These are phyloP conservation scores for Trypanosoma platydactyli DNA, from an alignment of 208 protist species.

Conservation along the genomic window DNA sequence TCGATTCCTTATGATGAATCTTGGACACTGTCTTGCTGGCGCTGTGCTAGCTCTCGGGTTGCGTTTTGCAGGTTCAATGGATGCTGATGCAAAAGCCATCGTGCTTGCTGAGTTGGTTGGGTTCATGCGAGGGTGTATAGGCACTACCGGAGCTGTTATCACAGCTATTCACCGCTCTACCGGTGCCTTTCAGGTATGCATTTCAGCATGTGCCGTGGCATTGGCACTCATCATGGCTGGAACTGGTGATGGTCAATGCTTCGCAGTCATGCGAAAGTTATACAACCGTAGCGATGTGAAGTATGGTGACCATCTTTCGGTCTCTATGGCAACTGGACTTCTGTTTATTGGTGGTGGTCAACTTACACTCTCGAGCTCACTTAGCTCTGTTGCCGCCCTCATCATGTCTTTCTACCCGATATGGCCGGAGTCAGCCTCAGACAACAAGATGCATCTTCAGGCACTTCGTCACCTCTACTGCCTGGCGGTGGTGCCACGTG, in stretches of 20 bases:
- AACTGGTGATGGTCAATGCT: conserved; percentile 81
- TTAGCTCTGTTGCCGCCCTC: conserved; percentile 88
- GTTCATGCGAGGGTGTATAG: conserved; percentile 62
- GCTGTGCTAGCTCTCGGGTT: conserved; percentile 69
- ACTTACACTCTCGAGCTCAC: conserved; percentile 83
- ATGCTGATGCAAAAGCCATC: conserved; percentile 45
- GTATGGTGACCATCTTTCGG: conserved; percentile 95
- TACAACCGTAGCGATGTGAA: conserved; percentile 53
- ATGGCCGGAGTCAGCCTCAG: conserved; percentile 82
- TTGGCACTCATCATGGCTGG: conserved; percentile 91
- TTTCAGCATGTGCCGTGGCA: conserved; percentile 67
- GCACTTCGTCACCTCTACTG: conserved; percentile 94
- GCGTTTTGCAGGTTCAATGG: conserved; percentile 80
- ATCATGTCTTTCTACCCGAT: conserved; percentile 93
- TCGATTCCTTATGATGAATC: conserved; percentile 77
- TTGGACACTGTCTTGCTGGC: conserved; percentile 75
- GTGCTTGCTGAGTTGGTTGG: conserved; percentile 71
- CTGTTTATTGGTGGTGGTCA: conserved; percentile 94
- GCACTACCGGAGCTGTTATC: conserved; percentile 48
- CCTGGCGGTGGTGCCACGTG: conserved; percentile 90
- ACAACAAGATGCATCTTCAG: conserved; percentile 93
- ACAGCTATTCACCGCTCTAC: conserved; percentile 65
- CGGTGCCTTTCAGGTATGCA: conserved; percentile 72
- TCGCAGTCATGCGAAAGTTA: conserved; percentile 74
- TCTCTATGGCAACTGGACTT: conserved; percentile 94